Evolutionary conservation across 2,329 filamentous ascomycete species (phyloP).

Genomic region (Rhynchosporium secalis): DNA sequence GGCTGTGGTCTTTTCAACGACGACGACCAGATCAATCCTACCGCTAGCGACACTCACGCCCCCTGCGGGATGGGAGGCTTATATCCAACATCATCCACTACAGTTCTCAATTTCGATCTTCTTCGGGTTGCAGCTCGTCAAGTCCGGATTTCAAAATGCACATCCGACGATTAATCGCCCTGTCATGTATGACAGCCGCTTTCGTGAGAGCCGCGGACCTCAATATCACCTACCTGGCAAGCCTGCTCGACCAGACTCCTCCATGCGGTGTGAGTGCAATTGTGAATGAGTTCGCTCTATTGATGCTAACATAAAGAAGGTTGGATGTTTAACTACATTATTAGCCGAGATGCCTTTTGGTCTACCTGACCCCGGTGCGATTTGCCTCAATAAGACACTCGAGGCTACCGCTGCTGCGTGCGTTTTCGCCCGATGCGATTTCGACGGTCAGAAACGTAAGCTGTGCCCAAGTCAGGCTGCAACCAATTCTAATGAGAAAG

Average conservation of each 20-base stretch:
- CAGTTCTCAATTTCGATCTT: neutral
- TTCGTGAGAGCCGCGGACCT: conserved; percentile 5
- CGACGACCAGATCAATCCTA: neutral
- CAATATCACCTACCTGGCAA: conserved; percentile 10
- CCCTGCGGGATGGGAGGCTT: neutral
- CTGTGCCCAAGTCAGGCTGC: no score
- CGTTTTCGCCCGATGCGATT: conserved; percentile 19
- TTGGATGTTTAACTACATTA: conserved; percentile 14
- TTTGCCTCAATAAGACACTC: conserved; percentile 23
- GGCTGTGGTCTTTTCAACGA: neutral
- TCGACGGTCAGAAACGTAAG: conserved; percentile 20
- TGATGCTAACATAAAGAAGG: conserved; percentile 2
- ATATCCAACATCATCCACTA: neutral
- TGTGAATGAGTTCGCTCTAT: neutral
- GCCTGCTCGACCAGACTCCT: conserved; percentile 17
- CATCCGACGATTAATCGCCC: neutral
- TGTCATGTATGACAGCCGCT: conserved; percentile 2
- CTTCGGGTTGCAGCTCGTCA: neutral
- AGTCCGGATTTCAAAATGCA: neutral
- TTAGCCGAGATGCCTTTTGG: neutral
- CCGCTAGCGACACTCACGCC: neutral
- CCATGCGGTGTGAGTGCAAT: conserved; percentile 21
- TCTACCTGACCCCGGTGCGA: conserved; percentile 10
- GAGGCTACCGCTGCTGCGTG: conserved; percentile 19
- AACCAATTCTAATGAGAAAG: neutral